Evolutionary conservation across 345 rosid genomes (phyloP), one percentile per base, ranked within the genome.

Genomic region (Gossypium ekmanianum): DNA sequence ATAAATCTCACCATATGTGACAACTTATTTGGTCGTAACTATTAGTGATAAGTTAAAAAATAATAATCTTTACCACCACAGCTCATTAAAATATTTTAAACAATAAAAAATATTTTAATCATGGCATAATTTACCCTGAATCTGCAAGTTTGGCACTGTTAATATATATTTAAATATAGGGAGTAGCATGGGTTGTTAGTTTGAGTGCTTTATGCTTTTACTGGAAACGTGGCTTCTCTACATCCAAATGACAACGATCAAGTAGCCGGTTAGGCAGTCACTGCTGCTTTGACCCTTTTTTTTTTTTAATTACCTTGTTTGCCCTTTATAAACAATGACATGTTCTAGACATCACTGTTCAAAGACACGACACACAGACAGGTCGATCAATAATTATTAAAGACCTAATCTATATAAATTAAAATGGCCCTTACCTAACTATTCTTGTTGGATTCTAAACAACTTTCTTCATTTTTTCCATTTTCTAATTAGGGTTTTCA

Each of bases 361-460:
- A 50, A 54, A 55, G 56, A 26, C 57, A 68, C 62, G 47, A 66
- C 54, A 51, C 44, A 50, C 2, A 22, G 58, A 48, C 29, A 14
- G 57, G 57, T 18, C 70, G 22, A 16, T 64, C 73, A 13, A 45
- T 44, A 24, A 45, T 64, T 20, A 54, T 52, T 34, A 47, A 39
- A 50, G 57, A 54, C 72, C 76, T 20, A 27, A 70, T 71, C 26
- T 61, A 11, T 50, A 22, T 3, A 58, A 59, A 64, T 45, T 39
- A 44, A 26, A 7, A 47, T 75, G 70, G 56, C 9, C 74, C 73
- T 48, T 68, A 63, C 76, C 75, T 64, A 75, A 80, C 78, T 69
- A 61, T 26, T 68, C 64, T 29, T 72, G 43, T 18, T 39, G 72
- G 41, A 18, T 68, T 61, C 44, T 51, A 68, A 59, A 9, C 68